Evolutionary conservation across 2,329 filamentous ascomycete genomes (phyloP), one percentile per base, ranked within the genome.

Genomic region (Sclerotinia trifoliorum): DNA sequence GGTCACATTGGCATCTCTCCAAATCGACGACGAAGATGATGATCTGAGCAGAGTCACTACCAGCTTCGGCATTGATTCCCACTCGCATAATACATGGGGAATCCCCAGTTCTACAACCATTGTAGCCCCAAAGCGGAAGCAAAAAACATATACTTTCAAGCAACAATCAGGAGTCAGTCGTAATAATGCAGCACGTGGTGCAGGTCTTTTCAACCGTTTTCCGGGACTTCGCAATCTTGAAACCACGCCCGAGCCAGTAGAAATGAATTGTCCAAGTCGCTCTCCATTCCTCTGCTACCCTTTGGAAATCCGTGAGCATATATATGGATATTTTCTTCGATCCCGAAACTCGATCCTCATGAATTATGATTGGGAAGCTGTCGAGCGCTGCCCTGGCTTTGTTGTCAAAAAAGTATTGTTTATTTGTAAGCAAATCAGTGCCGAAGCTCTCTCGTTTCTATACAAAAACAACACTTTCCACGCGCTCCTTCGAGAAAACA

Each of bases 381-480:
- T 73, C 2, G 72, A 75, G 62, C 65, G 60, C 21, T 71, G 69
- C 10, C 35, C 62, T 1, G 55, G 49, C 19, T 55, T 69, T 5
- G 51, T 63, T 19, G 69, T 71, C 58, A 55, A 62, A 17, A 24
- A 39, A 15, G 51, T 35, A 62, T 75, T 44, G 51, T 74, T 32
- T 35, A 68, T 70, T 5, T 77, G 75, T 62, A 75, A 73, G 64
- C 72, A 73, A 51, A 70, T 76, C 44, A 65, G 66, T 1, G 32
- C 67, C 1, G 75, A 77, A 63, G 67, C 65, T n/a, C 62, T 69
- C 0, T 35, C 48, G n/a, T 76, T 72, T 15, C 46, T 77, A 21
- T 77, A 74, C 65, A 66, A 62, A 19, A 69, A 72, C 29, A 76
- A 77, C 49, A 68, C 42, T 3, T 72, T 76, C 52, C 70, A 70